Base-by-base conservation (phyloP, 2,329 filamentous ascomycete genomes). In the Beauveria medogensis region DNA sequence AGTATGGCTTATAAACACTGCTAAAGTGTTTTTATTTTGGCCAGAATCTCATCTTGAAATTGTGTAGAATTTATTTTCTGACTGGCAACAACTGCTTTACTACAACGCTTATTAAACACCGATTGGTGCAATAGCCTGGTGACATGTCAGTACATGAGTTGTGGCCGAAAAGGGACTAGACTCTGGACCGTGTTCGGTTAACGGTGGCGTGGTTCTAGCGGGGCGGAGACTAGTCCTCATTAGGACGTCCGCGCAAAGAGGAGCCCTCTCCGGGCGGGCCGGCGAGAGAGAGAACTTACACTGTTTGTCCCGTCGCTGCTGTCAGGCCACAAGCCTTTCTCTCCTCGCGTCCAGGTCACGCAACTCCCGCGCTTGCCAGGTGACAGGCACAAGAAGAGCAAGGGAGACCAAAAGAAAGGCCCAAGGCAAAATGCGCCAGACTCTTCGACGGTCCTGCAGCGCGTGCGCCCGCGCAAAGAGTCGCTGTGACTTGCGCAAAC, bases 361-460 rank as follows among this genome's bases (percentile, higher is more conserved):
- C 30, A 37, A 18, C 30, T 12, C 16, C 20, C 7, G 14, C 22
- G 20, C 18, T 30, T 8, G 28, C 18, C 18, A 18, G 34, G 43
- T 28, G 8, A 24, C 43, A 20, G 8, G 16, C 3, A 14, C 41
- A 43, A 18, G 41, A 20, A 18, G n/a, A 18, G 18, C 43, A 22
- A 20, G 18, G 10, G 30, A 34, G 10, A 14, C 12, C 10, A 9
- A 50, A n/a, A 30, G 9, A 4, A n/a, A 30, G 22, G 18, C 8
- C 9, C 24, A 2, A 14, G 20, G 16, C 24, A 69, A 63, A 62
- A 84, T 84, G 81, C 80, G 77, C 68, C 73, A 72, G 64, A 82
- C 80, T n/a, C 80, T 85, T 60, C 80, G 82, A 48, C 72, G 82
- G 64, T 84, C 82, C 9, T 85, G 82, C 71, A 73, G 74, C 64